These are phyloP conservation scores for Arctium lappa DNA, from an alignment of 129 eudicot species.

Conservation along the genomic window DNA sequence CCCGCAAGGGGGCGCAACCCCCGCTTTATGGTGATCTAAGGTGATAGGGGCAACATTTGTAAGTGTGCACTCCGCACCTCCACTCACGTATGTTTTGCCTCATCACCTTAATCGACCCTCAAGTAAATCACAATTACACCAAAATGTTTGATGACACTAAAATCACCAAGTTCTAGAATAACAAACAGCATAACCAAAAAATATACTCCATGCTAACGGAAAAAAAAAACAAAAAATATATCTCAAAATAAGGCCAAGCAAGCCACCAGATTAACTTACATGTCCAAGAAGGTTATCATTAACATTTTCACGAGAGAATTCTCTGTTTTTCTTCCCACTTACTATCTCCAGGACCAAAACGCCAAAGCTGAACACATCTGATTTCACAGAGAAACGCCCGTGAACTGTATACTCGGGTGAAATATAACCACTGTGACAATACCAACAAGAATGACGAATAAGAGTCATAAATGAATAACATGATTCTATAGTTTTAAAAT, in stretches of 20 bases:
- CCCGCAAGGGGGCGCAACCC: too few species aligned
- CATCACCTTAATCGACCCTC: too few species aligned
- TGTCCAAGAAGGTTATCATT: constrained; percentile 35
- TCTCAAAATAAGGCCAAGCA: background rate
- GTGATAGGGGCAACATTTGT: too few species aligned
- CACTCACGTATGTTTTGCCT: too few species aligned
- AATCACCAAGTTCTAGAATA: too few species aligned
- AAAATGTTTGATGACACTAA: too few species aligned
- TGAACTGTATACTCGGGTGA: constrained; percentile 38
- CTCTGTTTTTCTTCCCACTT: constrained; percentile 37
- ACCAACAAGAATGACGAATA: background rate
- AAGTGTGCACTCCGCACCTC: too few species aligned
- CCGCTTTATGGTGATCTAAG: too few species aligned
- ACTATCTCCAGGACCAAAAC: constrained; percentile 32
- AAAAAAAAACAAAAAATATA: too few species aligned
- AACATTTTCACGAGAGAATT: constrained; percentile 31
- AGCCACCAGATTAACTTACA: constrained; percentile 14
- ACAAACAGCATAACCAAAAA: too few species aligned
- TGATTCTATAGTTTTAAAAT: background rate
- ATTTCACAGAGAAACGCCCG: constrained; percentile 35
- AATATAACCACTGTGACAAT: constrained; percentile 24
- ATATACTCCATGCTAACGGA: too few species aligned
- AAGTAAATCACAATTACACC: too few species aligned
- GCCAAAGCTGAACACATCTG: constrained; percentile 38
- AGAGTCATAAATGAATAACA: background rate